Evolutionary conservation across 1,284 basidiomycete species (phyloP).

Genomic region (Ganoderma resinaceum): DNA sequence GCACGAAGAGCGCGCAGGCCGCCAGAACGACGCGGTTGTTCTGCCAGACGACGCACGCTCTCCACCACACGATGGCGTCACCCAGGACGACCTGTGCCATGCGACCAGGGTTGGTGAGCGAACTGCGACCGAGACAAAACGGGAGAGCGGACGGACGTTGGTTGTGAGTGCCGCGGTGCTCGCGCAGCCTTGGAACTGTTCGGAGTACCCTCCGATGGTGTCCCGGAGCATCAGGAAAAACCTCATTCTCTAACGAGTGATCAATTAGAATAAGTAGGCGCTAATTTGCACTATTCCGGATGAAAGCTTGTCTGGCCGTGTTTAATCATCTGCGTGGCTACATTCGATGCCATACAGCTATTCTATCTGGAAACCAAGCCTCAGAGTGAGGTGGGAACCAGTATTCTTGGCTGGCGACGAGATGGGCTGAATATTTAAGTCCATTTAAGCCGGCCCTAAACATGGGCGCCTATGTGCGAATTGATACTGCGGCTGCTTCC

Average conservation of each 20-base stretch:
- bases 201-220: too few species aligned
- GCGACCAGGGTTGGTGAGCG: too few species aligned
- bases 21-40: neutral
- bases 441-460: neutral
- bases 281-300: neutral
- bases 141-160: neutral
- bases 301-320: neutral
- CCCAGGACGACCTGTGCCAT: neutral
- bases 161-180: neutral
- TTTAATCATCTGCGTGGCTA: neutral
- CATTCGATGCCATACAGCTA: neutral
- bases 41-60: neutral
- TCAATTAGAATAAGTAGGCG: neutral
- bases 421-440: neutral
- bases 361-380: neutral
- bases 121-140: too few species aligned
- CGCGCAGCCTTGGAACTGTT: too few species aligned
- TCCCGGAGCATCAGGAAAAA: neutral
- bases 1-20: neutral
- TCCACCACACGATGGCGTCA: conserved; percentile 1
- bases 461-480: neutral
- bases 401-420: neutral
- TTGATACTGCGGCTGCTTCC: neutral
- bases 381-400: neutral
- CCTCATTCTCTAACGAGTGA: neutral